Evolutionary conservation across 1,139 yeast species (phyloP).

Genomic region (Dujonia santamariae): DNA sequence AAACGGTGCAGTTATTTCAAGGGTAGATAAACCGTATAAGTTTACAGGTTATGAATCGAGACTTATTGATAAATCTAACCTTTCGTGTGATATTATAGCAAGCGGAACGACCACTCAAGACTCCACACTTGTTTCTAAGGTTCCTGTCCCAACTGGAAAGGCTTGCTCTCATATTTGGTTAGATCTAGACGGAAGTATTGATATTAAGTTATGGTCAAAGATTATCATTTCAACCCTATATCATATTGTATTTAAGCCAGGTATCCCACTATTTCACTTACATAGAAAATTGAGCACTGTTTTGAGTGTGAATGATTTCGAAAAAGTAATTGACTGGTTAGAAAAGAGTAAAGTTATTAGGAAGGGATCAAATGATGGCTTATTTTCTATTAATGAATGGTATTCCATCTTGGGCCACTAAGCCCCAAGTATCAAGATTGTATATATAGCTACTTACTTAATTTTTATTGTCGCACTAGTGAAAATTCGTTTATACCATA

Average conservation of each 20-base stretch:
- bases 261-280: slow-evolving; percentile 41
- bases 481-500: neutral
- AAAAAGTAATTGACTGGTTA: slow-evolving; percentile 58
- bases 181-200: slow-evolving; percentile 59
- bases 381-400: slow-evolving; percentile 54
- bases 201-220: slow-evolving; percentile 57
- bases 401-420: slow-evolving; percentile 34
- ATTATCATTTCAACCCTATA: slow-evolving; percentile 47
- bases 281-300: slow-evolving; percentile 37
- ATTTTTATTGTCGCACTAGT: too few species aligned
- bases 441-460: too few species aligned
- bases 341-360: slow-evolving; percentile 31
- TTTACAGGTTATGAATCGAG: slow-evolving; percentile 62
- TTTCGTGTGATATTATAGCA: slow-evolving; percentile 62
- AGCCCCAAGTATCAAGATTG: too few species aligned
- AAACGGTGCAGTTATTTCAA: slow-evolving; percentile 31
- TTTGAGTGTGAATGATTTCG: slow-evolving; percentile 49
- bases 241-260: slow-evolving; percentile 64
- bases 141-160: slow-evolving; percentile 52
- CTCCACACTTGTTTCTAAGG: slow-evolving; percentile 8
- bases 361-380: slow-evolving; percentile 33
- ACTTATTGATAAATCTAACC: slow-evolving; percentile 54
- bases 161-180: slow-evolving; percentile 76
- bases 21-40: slow-evolving; percentile 52
- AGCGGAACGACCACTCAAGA: slow-evolving; percentile 9